Evolutionary conservation across 2,329 filamentous ascomycete species (phyloP), one percentile per base, ranked within the genome.

Genomic region (Diaporthe ampelina): DNA sequence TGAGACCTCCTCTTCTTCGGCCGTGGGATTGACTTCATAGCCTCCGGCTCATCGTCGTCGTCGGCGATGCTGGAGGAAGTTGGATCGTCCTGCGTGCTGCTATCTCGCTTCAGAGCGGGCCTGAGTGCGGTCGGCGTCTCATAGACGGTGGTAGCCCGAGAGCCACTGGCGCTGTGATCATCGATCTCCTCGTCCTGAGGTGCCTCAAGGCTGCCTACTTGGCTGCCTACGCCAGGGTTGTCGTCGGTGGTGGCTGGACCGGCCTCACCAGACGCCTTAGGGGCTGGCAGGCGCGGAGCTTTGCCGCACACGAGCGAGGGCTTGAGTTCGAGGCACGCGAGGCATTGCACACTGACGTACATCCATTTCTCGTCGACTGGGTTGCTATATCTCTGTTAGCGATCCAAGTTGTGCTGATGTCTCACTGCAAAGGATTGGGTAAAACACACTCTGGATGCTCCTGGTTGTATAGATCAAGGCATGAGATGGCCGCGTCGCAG

Each of bases 401-500:
- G 9, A 59, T 19, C 8, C 24, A n/a, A 21, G 56, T 43, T 48
- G 6, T 26, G 2, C 17, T 52, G 10, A 1, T 13, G 8, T 4
- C 8, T n/a, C 5, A 11, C 7, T 4, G 19, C 7, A 15, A 43
- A 26, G 19, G 24, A 19, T 21, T 13, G 43, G 1, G 8, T 5
- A 21, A 21, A 7, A 69, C 69, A 17, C 10, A 74, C 73, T 61
- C 45, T 4, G 17, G 26, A 19, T 73, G 19, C 4, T 43, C 26
- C 26, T 29, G 26, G 10, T 69, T 74, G 61, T 61, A 74, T 0
- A 24, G 21, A 13, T 59, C 19, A 5, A 57, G 40, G 11, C 59
- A 69, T 11, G 61, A 29, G 15, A 74, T 37, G 26, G 73, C 73
- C 19, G 73, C 73, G n/a, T 74, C 73, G 8, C 52, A 45, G 35